Evolutionary conservation across 257 asterid genomes (phyloP).

Genomic region (Solanum appendiculatum): DNA sequence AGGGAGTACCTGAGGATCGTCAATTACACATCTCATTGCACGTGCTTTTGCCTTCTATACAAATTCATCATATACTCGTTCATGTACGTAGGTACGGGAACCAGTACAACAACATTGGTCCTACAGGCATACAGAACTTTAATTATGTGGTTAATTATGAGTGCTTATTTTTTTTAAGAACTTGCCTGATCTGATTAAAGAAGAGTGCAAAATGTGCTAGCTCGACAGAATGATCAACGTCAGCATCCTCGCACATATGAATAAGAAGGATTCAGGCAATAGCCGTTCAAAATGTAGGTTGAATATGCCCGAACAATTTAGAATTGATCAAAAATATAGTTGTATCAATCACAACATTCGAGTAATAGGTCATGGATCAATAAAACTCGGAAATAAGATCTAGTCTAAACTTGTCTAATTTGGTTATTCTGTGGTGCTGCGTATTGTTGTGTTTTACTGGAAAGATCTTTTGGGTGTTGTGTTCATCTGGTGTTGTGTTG

Average conservation of each 20-base stretch:
- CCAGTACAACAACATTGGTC: conserved; percentile 88
- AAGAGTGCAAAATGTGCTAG: conserved; percentile 65
- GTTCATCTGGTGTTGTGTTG: not conserved
- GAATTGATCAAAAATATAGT: too few species aligned
- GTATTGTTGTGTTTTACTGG: not conserved
- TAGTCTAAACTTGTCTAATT: not conserved
- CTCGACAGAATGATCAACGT: conserved; percentile 55
- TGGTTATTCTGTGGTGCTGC: not conserved
- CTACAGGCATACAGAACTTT: conserved; percentile 7
- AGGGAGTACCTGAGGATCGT: conserved; percentile 62
- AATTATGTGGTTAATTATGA: not conserved
- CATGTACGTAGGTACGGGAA: conserved; percentile 75
- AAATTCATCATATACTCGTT: conserved; percentile 57
- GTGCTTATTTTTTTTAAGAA: not conserved
- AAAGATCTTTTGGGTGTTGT: not conserved
- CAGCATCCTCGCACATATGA: conserved; percentile 63
- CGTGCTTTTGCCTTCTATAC: conserved; percentile 59
- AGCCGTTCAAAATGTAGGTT: too few species aligned
- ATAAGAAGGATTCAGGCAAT: too few species aligned
- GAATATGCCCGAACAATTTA: too few species aligned
- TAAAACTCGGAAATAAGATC: too few species aligned
- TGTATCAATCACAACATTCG: too few species aligned
- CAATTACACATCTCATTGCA: conserved; percentile 48
- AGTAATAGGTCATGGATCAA: too few species aligned
- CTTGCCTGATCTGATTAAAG: conserved; percentile 57